A percentile compares a stretch with the other conserved stretches of the same genome.
These are phyloP conservation scores for Leccinum boreale DNA, from an alignment of 768 basidiomycete genomes.

Conservation along the genomic window DNA sequence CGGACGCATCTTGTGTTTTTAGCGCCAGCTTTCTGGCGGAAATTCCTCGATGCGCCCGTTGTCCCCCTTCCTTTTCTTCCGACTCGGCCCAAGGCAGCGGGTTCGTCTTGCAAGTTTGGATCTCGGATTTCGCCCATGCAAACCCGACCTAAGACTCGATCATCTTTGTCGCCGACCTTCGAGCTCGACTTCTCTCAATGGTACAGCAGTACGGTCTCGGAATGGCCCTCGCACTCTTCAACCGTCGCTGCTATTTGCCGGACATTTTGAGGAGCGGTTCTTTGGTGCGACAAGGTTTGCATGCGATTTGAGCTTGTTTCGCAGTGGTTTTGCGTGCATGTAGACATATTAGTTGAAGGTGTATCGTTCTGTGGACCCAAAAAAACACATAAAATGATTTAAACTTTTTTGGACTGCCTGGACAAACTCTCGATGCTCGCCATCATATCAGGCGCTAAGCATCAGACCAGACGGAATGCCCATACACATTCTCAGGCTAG, in stretches of 20 bases:
- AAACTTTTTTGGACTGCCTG: neutral
- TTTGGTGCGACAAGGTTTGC: neutral
- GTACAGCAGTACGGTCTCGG: neutral
- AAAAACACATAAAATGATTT: neutral
- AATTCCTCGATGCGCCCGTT: conserved; percentile 3
- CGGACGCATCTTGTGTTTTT: conserved; percentile 1
- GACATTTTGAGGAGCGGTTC: neutral
- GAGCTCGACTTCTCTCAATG: neutral
- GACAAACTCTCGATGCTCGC: too few relatives aligned
- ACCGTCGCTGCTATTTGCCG: neutral
- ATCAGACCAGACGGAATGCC: too few relatives aligned
- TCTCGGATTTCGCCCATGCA: neutral
- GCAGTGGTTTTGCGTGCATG: neutral
- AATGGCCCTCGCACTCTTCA: neutral
- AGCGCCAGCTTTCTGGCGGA: conserved; percentile 5
- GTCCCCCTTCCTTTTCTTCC: neutral
- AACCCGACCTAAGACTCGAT: neutral
- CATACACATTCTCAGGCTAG: too few relatives aligned
- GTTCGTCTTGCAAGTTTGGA: neutral
- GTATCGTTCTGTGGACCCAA: neutral
- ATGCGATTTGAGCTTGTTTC: neutral
- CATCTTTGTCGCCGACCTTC: neutral
- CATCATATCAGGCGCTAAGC: too few relatives aligned
- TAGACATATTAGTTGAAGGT: neutral
- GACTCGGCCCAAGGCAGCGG: neutral